phyloP scores from a whole-genome alignment of 2,329 filamentous ascomycete species.

The Elsinoe fawcettii region DNA sequence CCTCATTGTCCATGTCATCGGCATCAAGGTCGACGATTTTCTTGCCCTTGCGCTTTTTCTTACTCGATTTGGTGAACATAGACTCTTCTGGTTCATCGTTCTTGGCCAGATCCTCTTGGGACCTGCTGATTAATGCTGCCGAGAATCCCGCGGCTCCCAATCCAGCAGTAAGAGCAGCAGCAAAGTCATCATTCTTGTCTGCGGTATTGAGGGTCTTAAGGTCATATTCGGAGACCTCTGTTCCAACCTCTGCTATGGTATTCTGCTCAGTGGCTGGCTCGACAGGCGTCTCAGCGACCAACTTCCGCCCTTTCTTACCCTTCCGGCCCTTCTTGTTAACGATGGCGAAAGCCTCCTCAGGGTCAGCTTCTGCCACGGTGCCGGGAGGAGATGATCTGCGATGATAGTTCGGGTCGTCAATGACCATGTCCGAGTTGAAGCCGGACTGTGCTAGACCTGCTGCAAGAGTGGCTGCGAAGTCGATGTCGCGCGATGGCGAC shows the following conservation, averaged over 20 bases:
- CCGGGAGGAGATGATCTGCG: conserved; percentile 29
- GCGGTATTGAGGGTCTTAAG: not conserved
- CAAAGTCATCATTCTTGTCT: conserved; percentile 24
- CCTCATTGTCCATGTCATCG: not conserved
- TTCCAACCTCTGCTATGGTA: not conserved
- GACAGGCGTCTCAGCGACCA: not conserved
- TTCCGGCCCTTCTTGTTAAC: conserved; percentile 29
- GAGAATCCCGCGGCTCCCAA: conserved; percentile 30
- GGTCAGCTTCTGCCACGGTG: conserved; percentile 27
- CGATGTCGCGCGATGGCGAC: conserved; percentile 30
- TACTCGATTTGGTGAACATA: conserved; percentile 31
- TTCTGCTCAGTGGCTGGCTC: not conserved
- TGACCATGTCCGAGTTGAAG: conserved; percentile 39
- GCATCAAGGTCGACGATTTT: conserved; percentile 25
- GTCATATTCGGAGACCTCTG: not conserved
- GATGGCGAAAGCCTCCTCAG: conserved; percentile 24
- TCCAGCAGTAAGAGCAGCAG: conserved; percentile 31
- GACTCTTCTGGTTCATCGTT: conserved; percentile 26
- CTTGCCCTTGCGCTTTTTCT: conserved; percentile 36
- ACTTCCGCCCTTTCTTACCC: conserved; percentile 23
- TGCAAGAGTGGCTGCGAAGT: conserved; percentile 42
- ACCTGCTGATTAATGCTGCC: conserved; percentile 17
- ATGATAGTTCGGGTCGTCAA: conserved; percentile 35
- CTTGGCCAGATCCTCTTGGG: not conserved
- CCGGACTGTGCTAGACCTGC: conserved; percentile 40